Conservation (phyloP, 805 yeast species). For the Spathaspora sp. region DNA sequence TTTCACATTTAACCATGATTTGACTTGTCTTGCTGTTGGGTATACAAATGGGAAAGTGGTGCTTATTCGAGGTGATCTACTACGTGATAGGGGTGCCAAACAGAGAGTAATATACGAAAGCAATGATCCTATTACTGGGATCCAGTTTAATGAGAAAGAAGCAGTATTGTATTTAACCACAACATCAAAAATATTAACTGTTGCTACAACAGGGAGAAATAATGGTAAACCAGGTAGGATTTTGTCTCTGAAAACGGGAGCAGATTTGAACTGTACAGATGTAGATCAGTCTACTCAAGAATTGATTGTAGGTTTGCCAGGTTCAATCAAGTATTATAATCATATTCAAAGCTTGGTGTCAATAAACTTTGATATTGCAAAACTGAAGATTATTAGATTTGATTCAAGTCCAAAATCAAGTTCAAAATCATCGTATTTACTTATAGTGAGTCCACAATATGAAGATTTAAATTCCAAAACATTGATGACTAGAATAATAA, state of each 20-base stretch:
- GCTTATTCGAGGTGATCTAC: conserved; percentile 79
- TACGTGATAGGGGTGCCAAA: conserved; percentile 86
- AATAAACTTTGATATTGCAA: conserved; percentile 54
- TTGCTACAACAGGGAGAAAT: conserved; percentile 76
- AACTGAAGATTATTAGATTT: conserved; percentile 48
- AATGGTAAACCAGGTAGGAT: conserved; percentile 55
- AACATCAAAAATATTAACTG: conserved; percentile 64
- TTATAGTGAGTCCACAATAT: conserved; percentile 50
- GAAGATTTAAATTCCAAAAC: conserved; percentile 20
- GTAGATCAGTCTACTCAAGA: conserved; percentile 40
- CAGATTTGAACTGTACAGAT: conserved; percentile 47
- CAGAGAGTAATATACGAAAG: conserved; percentile 77
- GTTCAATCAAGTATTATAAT: conserved; percentile 62
- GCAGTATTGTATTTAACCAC: conserved; percentile 66
- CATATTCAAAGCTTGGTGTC: conserved; percentile 50
- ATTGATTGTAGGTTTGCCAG: conserved; percentile 62
- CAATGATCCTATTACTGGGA: conserved; percentile 76
- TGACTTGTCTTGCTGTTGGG: conserved; percentile 70
- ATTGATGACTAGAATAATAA: conserved; percentile 52
- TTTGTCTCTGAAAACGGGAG: conserved; percentile 46
- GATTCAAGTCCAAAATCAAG: conserved; percentile 23
- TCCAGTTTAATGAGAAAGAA: conserved; percentile 54
- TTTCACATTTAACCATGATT: conserved; percentile 49
- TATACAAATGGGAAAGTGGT: conserved; percentile 82
- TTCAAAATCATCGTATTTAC: conserved; percentile 35